A percentile compares a stretch with the other conserved stretches of the same genome.
phyloP scores from a whole-genome alignment of 1,139 yeast genomes.

The Yamadazyma jaroonii region DNA sequence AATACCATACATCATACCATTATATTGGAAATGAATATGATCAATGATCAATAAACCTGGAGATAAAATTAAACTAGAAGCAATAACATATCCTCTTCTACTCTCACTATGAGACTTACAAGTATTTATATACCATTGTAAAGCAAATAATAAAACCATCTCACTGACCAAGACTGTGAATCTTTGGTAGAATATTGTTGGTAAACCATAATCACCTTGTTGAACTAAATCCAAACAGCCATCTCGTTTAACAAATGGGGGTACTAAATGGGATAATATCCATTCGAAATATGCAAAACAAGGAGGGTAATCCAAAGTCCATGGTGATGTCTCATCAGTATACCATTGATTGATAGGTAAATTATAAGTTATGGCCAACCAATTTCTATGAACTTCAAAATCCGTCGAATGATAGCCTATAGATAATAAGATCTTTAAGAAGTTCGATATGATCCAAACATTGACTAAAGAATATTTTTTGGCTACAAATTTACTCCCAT shows the following conservation, averaged over 20 bases:
- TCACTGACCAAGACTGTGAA: constrained; percentile 78
- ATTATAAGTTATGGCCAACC: constrained; percentile 89
- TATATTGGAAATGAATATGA: constrained; percentile 93
- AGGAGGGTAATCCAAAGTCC: constrained; percentile 98
- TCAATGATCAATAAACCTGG: constrained; percentile 90
- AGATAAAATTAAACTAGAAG: constrained; percentile 77
- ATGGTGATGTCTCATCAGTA: constrained; percentile 74
- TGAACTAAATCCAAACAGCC: constrained; percentile 75
- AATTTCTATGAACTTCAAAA: constrained; percentile 94
- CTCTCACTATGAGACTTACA: constrained; percentile 34
- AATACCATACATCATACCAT: constrained; percentile 89
- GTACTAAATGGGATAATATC: constrained; percentile 69
- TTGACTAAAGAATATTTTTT: constrained; percentile 27
- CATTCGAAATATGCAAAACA: constrained; percentile 95
- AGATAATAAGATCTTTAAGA: constrained; percentile 35
- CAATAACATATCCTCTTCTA: constrained; percentile 66
- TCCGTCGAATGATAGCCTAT: constrained; percentile 77
- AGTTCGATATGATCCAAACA: constrained; percentile 39
- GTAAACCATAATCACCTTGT: constrained; percentile 67
- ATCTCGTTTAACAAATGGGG: constrained; percentile 58
- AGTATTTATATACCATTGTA: constrained; percentile 68
- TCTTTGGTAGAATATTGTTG: constrained; percentile 81
- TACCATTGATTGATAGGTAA: constrained; percentile 84
- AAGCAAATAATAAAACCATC: constrained; percentile 60
- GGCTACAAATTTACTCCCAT: not conserved